A percentile compares a stretch with the other conserved stretches of the same genome.
Evolutionary conservation across 202 grass and related monocot genomes (phyloP).

Genomic region (Digitaria exilis): DNA sequence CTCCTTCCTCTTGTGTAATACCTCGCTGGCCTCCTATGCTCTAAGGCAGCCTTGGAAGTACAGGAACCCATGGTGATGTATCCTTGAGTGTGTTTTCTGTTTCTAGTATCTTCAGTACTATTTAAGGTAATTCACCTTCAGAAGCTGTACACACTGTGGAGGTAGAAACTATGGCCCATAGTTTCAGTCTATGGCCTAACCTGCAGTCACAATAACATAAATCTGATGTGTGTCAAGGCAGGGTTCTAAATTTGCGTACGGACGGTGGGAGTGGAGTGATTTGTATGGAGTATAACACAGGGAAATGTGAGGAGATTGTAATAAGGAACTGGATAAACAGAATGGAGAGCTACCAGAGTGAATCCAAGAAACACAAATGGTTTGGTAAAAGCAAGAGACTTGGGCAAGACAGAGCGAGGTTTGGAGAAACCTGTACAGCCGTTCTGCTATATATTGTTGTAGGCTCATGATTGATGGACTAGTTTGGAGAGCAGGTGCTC

Average conservation of each 20-base stretch:
- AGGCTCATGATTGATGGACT: constrained; percentile 27
- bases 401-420: not conserved
- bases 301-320: not conserved
- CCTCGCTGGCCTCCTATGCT: constrained; percentile 31
- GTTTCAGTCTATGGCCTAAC: constrained; percentile 20
- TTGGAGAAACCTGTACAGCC: constrained; percentile 15
- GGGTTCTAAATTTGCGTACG: not conserved
- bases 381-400: constrained; percentile 4
- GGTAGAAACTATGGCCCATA: constrained; percentile 16
- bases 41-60: constrained; percentile 44
- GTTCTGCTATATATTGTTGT: constrained; percentile 31
- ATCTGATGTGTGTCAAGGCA: constrained; percentile 12
- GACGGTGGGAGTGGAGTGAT: not conserved
- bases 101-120: constrained; percentile 13
- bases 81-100: not conserved
- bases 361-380: constrained; percentile 9
- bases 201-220: constrained; percentile 31
- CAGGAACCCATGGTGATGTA: constrained; percentile 53
- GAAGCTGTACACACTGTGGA: not conserved
- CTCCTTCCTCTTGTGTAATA: constrained; percentile 42
- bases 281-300: not conserved
- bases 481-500: constrained; percentile 40
- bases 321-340: constrained; percentile 16
- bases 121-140: constrained; percentile 11
- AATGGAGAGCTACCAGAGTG: constrained; percentile 10